Base-by-base conservation (phyloP, 768 basidiomycete species). In the Tephrocybe sp. region DNA sequence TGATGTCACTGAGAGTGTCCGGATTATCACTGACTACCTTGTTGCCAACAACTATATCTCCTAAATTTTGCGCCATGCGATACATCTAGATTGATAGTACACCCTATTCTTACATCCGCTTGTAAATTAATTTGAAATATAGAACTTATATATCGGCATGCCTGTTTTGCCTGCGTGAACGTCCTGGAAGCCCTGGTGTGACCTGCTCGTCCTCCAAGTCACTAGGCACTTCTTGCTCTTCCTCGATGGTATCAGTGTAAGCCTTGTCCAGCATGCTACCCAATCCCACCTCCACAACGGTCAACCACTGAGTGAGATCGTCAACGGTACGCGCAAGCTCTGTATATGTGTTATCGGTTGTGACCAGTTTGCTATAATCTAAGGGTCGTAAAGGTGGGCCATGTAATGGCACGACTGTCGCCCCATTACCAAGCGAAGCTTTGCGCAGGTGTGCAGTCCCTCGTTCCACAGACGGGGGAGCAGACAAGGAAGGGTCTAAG, bases 21-120 rank as follows among this genome's bases (percentile, higher is more conserved):
- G 77, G 55, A 72, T 79, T 46, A 92, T 98, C 65, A 77, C 81
- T 26, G 76, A 84, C 51, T 98, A 98, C 72, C 84, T 99, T 55
- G 62, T 73, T 39, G 67, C 75, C 56, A 77, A 92, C 56, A 77
- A 78, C 44, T 86, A 78, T 66, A 79, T 87, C 55, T 69, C 58
- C 9, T 56, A 37, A 47, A 18, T 7, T 16, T 22, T 38, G n/a
- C n/a, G n/a, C n/a, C n/a, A 27, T 32, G 7, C 36, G 31, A 19
- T 47, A 28, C 42, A 44, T 27, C 26, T 45, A 50, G 39, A 51
- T 54, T 22, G 36, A 47, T 38, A 30, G 37, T 55, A 55, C 46
- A 51, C 28, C 32, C 32, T 55, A 48, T 24, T 49, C 38, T 24
- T 56, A 52, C 51, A 52, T 52, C 43, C 31, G 7, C 16, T 38